Evolutionary conservation across 176 grass and related monocot species (phyloP).

Genomic region (Avena insularis): DNA sequence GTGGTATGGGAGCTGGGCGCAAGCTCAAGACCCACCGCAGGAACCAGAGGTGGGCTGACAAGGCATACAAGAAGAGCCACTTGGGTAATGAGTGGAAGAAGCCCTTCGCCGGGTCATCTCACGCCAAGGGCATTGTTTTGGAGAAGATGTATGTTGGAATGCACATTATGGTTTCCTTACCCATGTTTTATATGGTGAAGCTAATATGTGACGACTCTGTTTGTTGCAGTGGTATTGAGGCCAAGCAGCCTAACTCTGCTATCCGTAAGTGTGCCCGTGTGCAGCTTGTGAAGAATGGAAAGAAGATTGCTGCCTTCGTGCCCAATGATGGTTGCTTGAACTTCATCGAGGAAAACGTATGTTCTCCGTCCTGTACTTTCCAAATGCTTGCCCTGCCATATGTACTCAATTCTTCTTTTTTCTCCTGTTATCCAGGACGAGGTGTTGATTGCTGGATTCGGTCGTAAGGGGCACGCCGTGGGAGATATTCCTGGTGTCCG

Average conservation of each 20-base stretch:
- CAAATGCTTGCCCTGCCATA: not conserved
- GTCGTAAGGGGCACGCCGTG: constrained; percentile 67
- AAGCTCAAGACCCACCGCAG: constrained; percentile 78
- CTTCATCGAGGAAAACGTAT: constrained; percentile 68
- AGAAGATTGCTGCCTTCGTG: constrained; percentile 78
- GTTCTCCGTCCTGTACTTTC: not conserved
- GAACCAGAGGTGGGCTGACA: constrained; percentile 76
- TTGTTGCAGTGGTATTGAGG: constrained; percentile 77
- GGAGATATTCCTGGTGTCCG: constrained; percentile 80
- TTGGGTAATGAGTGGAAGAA: constrained; percentile 81
- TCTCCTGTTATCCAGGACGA: constrained; percentile 49
- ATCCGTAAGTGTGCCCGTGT: constrained; percentile 80
- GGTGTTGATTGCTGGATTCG: constrained; percentile 75
- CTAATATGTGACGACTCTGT: not conserved
- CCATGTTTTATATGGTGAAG: not conserved
- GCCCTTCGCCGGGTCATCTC: constrained; percentile 69
- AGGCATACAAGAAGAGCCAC: constrained; percentile 83
- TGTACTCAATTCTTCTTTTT: constrained; percentile 21
- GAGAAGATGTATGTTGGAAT: constrained; percentile 68
- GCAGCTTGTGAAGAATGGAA: constrained; percentile 74
- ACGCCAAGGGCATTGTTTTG: constrained; percentile 75
- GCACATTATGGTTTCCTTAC: not conserved
- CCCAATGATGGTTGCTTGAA: constrained; percentile 81
- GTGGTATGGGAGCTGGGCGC: constrained; percentile 76
- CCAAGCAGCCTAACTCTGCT: constrained; percentile 75